Conservation (phyloP, 768 basidiomycete genomes). For the Tricholoma saponaceum region DNA sequence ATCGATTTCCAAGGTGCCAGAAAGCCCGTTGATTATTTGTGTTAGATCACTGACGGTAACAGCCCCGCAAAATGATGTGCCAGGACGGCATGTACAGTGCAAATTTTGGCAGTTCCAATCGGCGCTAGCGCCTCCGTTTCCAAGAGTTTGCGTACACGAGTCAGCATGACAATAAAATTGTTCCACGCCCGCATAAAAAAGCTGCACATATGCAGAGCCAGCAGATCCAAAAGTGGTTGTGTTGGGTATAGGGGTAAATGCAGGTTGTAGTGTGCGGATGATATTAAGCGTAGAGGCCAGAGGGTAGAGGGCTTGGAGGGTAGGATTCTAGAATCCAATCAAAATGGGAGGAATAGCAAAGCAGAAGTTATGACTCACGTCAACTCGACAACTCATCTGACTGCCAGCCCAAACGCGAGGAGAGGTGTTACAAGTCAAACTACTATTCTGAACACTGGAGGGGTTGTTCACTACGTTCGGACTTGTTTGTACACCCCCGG, state of each 20-base stretch:
- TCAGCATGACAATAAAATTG: slow-evolving; percentile 84
- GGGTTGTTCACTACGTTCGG: slow-evolving; percentile 21
- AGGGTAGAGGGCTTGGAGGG: slow-evolving; percentile 73
- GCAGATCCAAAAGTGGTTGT: slow-evolving; percentile 52
- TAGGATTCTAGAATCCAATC: slow-evolving; percentile 61
- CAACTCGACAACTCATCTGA: slow-evolving; percentile 82
- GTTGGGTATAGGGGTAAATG: slow-evolving; percentile 65
- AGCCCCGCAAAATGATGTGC: slow-evolving; percentile 74
- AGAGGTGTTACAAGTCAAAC: slow-evolving; percentile 66
- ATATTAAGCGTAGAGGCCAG: slow-evolving; percentile 71
- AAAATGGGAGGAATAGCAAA: background rate
- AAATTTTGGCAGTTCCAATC: slow-evolving; percentile 75
- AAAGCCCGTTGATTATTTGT: slow-evolving; percentile 57
- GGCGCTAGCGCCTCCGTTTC: slow-evolving; percentile 33
- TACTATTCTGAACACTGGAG: slow-evolving; percentile 47
- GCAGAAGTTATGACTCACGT: slow-evolving; percentile 46
- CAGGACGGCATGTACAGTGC: slow-evolving; percentile 65
- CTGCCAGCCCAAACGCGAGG: slow-evolving; percentile 74
- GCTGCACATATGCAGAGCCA: slow-evolving; percentile 58
- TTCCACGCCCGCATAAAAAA: slow-evolving; percentile 78
- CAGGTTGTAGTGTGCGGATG: slow-evolving; percentile 66
- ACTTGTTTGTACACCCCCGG: slow-evolving; percentile 29
- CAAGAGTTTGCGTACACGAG: slow-evolving; percentile 60
- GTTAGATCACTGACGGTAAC: slow-evolving; percentile 45
- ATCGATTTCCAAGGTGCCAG: slow-evolving; percentile 61